Base-by-base conservation (phyloP, 1,284 basidiomycete genomes). In the Microbotryum silenes-acaulis region DNA sequence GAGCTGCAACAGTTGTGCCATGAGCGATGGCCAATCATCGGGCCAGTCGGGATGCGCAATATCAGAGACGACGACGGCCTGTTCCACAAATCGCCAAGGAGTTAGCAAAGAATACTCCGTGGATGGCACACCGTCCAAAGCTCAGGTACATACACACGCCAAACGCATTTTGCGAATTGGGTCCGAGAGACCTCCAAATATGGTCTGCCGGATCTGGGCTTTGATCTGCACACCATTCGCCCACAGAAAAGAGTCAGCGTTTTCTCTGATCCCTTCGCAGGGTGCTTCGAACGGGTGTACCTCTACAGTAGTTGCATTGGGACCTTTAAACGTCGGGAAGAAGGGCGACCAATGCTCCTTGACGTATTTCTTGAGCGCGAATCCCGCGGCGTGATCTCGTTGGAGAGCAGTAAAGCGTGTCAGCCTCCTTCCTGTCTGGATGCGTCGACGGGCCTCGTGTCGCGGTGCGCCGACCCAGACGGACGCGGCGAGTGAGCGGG, bases 11-110 rank as follows among this genome's bases (percentile, higher is more conserved):
- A 96, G 81, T 31, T 81, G 79, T 56, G 79, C 78, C 37, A 96
- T 80, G 16, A 96, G 81, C 53, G 87, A 83, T 0, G 91, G 88
- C 72, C 89, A 96, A 80, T 92, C 88, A 74, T 94, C 90, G 12
- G 92, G 91, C 90, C 90, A 96, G 77, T 96, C 91, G 66, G 83
- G 86, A 65, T 85, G 85, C 25, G 91, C 91, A 65, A 96, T 86
- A 2, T 83, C 83, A 14, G 91, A 91, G 21, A 92, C 76, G 3
- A 86, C 85, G 70, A 86, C 87, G 3, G 91, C 91, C 88, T 92
- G 63, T 47, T 4, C 1, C 20, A 4, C n/a, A 12, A 25, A 48
- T 45, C 9, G n/a, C 44, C 27, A 4, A 29, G 33, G 3, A 10
- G 21, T 42, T 2, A 45, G 14, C 23, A 21, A 18, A 33, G 47